These are phyloP conservation scores for Oldenlandia corymbosa DNA, from an alignment of 257 asterid species.

Conservation along the genomic window DNA sequence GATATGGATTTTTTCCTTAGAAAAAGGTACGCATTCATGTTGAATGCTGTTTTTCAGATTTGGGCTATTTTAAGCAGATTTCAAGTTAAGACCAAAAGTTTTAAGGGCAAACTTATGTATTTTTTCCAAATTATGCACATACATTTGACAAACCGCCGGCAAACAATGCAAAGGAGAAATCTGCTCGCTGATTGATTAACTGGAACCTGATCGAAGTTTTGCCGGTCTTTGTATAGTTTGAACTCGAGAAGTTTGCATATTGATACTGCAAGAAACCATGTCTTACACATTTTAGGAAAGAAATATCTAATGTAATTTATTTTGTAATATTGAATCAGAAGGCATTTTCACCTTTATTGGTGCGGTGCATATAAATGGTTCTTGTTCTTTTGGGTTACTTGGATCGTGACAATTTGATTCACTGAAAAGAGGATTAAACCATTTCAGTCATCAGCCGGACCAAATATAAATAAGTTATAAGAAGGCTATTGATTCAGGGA, in stretches of 20 bases:
- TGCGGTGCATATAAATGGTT: constrained; percentile 72
- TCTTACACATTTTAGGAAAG: constrained; percentile 3
- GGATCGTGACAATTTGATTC: constrained; percentile 56
- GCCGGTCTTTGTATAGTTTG: constrained; percentile 51
- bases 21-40: no score
- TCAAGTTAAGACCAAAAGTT: no score
- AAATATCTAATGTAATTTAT: constrained; percentile 1
- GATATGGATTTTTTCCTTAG: no score
- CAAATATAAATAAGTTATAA: not conserved
- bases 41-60: no score
- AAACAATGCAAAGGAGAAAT: constrained; percentile 53
- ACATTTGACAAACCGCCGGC: constrained; percentile 40
- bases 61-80: no score
- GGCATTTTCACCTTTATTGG: constrained; percentile 64
- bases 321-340: not conserved
- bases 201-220: constrained; percentile 59
- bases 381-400: constrained; percentile 37
- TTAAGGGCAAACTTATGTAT: not conserved
- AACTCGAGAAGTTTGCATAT: constrained; percentile 54
- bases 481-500: not conserved
- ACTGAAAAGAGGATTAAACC: constrained; percentile 34
- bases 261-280: constrained; percentile 55
- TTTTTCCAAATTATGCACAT: no score
- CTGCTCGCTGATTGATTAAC: constrained; percentile 68
- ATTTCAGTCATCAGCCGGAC: constrained; percentile 5